A percentile compares a stretch with the other conserved stretches of the same genome.
phyloP scores from a whole-genome alignment of 257 asterid genomes.

The Nicotiana attenuata region DNA sequence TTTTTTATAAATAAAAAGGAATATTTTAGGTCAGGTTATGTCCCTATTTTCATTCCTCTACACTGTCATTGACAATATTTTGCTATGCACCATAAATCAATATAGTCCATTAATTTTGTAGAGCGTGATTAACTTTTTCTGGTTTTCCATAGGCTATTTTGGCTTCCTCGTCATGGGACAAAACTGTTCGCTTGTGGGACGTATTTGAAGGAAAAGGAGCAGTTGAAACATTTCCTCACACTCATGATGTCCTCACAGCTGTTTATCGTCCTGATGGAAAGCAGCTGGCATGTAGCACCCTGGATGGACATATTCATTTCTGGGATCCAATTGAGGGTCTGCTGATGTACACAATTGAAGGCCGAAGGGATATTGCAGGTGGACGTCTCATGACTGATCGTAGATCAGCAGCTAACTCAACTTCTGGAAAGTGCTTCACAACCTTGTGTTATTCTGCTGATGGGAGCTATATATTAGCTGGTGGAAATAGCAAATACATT shows the following conservation, averaged over 20 bases:
- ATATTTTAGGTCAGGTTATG: background rate
- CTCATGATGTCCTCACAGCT: slow-evolving; percentile 86
- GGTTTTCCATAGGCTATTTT: slow-evolving; percentile 48
- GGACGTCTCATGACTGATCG: slow-evolving; percentile 99
- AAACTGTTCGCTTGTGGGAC: slow-evolving; percentile 91
- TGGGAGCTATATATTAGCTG: slow-evolving; percentile 94
- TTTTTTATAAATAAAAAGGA: no score
- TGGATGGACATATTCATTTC: slow-evolving; percentile 92
- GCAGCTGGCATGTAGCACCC: slow-evolving; percentile 91
- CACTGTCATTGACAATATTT: background rate
- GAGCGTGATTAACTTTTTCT: slow-evolving; percentile 14
- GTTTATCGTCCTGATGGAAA: slow-evolving; percentile 94
- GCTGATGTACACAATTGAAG: slow-evolving; percentile 89
- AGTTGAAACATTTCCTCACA: slow-evolving; percentile 80
- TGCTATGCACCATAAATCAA: background rate
- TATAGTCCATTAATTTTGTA: background rate
- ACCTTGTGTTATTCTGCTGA: slow-evolving; percentile 91
- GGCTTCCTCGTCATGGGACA: slow-evolving; percentile 99
- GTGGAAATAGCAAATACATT: slow-evolving; percentile 89
- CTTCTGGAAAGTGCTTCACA: slow-evolving; percentile 91
- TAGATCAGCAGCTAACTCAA: slow-evolving; percentile 80
- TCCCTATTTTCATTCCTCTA: background rate
- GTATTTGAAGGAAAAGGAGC: slow-evolving; percentile 91
- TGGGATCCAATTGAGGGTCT: slow-evolving; percentile 89
- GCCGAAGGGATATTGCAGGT: slow-evolving; percentile 96